phyloP scores from a whole-genome alignment of 768 basidiomycete species.

The Gautieria morchelliformis region DNA sequence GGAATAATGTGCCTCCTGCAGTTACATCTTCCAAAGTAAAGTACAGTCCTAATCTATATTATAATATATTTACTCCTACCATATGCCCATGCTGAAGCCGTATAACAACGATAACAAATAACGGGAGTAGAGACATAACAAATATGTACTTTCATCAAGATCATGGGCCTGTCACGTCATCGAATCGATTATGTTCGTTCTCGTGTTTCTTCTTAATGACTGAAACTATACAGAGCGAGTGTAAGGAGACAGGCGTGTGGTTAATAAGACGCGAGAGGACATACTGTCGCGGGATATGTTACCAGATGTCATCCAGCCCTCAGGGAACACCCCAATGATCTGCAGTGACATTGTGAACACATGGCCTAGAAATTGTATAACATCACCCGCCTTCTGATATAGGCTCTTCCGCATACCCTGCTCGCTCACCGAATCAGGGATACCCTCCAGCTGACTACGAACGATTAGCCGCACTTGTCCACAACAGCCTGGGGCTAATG shows the following conservation, averaged over 20 bases:
- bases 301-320: conserved; percentile 79
- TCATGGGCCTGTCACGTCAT: not conserved
- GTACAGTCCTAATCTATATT: too few species aligned
- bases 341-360: conserved; percentile 14
- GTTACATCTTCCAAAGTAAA: too few species aligned
- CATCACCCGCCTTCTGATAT: conserved; percentile 59
- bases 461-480: not conserved
- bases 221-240: not conserved
- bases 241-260: not conserved
- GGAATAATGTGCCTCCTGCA: too few species aligned
- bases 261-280: conserved; percentile 15
- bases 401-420: conserved; percentile 71
- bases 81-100: too few species aligned
- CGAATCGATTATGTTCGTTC: not conserved
- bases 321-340: conserved; percentile 75
- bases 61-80: too few species aligned
- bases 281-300: conserved; percentile 81
- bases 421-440: conserved; percentile 64
- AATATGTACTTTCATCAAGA: not conserved
- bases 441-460: conserved; percentile 47
- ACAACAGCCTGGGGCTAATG: not conserved
- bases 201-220: conserved; percentile 9
- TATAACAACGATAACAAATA: too few species aligned
- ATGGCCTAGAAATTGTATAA: not conserved
- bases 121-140: too few species aligned